Evolutionary conservation across 106 monocot genomes (phyloP).

Genomic region (Apostasia shenzhenica): DNA sequence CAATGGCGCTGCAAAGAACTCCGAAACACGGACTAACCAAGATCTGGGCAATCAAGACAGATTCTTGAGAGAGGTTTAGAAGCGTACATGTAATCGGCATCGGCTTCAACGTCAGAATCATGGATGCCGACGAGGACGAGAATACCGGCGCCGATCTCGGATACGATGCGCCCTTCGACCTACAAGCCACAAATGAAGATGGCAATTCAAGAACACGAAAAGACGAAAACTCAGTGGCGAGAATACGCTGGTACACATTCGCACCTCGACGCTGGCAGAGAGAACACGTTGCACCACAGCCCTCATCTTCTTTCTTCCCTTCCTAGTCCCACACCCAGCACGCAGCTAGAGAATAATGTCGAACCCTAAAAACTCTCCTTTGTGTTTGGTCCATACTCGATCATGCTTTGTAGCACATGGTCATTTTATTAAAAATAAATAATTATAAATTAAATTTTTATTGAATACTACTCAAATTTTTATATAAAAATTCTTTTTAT

Average conservation of each 20-base stretch:
- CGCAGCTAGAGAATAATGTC: too few relatives aligned
- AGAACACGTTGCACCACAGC: conserved; percentile 82
- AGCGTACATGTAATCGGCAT: conserved; percentile 83
- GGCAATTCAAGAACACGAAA: not conserved
- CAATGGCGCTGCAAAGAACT: too few relatives aligned
- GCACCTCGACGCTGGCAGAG: conserved; percentile 89
- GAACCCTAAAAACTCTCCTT: too few relatives aligned
- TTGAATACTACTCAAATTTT: too few relatives aligned
- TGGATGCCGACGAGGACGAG: conserved; percentile 88
- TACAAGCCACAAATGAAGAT: conserved; percentile 8
- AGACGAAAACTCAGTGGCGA: not conserved
- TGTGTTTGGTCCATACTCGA: too few relatives aligned
- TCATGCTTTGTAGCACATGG: too few relatives aligned
- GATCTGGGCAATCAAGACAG: not conserved
- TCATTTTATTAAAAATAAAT: too few relatives aligned
- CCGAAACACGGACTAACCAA: too few relatives aligned
- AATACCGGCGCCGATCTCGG: conserved; percentile 80
- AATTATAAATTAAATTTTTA: too few relatives aligned
- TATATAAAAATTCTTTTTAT: too few relatives aligned
- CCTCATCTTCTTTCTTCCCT: conserved; percentile 37
- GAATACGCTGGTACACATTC: not conserved
- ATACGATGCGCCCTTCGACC: conserved; percentile 77
- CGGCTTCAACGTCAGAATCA: conserved; percentile 68
- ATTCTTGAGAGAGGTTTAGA: not conserved
- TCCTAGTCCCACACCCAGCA: too few relatives aligned